These are phyloP conservation scores for Sporobolomyces pararoseus DNA, from an alignment of 768 basidiomycete species.

Conservation along the genomic window DNA sequence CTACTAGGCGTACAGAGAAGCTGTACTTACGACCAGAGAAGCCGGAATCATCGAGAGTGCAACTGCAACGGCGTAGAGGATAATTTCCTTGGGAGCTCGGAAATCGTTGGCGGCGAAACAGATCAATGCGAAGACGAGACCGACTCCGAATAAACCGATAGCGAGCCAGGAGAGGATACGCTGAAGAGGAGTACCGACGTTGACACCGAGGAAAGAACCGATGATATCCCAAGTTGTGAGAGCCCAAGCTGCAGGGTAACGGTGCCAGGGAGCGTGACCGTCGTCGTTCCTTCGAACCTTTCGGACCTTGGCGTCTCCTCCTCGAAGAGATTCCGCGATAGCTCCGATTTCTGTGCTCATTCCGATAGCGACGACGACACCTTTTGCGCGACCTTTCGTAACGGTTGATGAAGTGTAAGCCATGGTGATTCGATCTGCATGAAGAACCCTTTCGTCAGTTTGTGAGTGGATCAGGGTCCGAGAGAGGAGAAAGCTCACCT, in stretches of 20 bases:
- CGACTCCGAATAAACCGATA: conserved; percentile 41
- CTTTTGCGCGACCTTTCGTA: conserved; percentile 53
- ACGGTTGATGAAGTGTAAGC: conserved; percentile 53
- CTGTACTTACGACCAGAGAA: conserved; percentile 34
- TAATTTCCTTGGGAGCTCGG: conserved; percentile 38
- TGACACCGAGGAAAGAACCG: conserved; percentile 52
- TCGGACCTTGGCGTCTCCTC: conserved; percentile 46
- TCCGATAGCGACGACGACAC: conserved; percentile 51
- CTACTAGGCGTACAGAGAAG: no score
- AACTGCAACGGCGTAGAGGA: conserved; percentile 43
- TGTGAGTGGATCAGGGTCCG: no score
- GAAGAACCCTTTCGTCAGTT: not conserved
- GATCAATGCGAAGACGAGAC: conserved; percentile 43
- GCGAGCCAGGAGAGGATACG: conserved; percentile 44
- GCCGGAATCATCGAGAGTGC: conserved; percentile 42
- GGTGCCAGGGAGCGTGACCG: conserved; percentile 38
- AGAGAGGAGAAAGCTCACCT: conserved; percentile 6
- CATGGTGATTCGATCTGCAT: conserved; percentile 44
- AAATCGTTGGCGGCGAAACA: conserved; percentile 43
- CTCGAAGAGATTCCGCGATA: conserved; percentile 53
- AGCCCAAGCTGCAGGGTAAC: conserved; percentile 35
- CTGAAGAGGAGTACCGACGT: conserved; percentile 43
- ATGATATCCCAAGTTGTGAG: conserved; percentile 34
- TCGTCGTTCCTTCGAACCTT: conserved; percentile 47
- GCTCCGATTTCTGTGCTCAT: conserved; percentile 51